Conservation (phyloP, 192 early-diverging fungal species). For the Umbelopsis ramanniana region DNA sequence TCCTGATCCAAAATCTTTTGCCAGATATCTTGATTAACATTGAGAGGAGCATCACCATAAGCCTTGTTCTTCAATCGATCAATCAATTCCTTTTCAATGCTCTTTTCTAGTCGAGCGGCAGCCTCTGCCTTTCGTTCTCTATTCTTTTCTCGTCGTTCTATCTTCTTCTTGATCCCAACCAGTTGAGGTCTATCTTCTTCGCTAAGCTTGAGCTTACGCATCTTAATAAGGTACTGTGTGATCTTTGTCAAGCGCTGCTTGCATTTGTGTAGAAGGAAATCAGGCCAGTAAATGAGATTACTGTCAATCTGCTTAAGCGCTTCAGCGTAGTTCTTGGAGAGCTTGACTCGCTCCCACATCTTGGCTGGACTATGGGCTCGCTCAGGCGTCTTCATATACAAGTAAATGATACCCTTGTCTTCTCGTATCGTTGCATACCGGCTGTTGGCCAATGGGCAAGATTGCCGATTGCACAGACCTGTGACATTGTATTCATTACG, state of each 20-base stretch:
- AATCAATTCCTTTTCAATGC: slow-evolving; percentile 96
- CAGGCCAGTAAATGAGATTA: slow-evolving; percentile 90
- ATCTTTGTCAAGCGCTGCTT: slow-evolving; percentile 97
- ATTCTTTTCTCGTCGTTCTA: slow-evolving; percentile 84
- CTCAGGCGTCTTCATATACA: slow-evolving; percentile 96
- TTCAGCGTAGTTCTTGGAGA: slow-evolving; percentile 89
- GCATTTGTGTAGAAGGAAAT: slow-evolving; percentile 91
- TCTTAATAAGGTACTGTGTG: slow-evolving; percentile 94
- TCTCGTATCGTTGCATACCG: slow-evolving; percentile 96
- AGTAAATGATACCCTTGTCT: slow-evolving; percentile 77
- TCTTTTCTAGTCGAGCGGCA: slow-evolving; percentile 87
- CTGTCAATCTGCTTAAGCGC: slow-evolving; percentile 86
- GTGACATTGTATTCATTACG: slow-evolving; percentile 96
- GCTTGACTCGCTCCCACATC: slow-evolving; percentile 89
- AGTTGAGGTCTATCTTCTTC: slow-evolving; percentile 73
- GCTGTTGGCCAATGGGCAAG: slow-evolving; percentile 94
- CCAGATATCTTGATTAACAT: slow-evolving; percentile 91
- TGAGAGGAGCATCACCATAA: slow-evolving; percentile 96
- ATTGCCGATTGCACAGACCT: slow-evolving; percentile 92
- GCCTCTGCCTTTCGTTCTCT: slow-evolving; percentile 90
- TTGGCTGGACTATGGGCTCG: slow-evolving; percentile 92
- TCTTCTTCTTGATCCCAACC: slow-evolving; percentile 92
- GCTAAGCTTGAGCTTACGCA: slow-evolving; percentile 88
- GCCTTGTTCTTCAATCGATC: slow-evolving; percentile 90
- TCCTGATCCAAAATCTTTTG: slow-evolving; percentile 83